These are phyloP conservation scores for Paramecium pentaurelia DNA, from an alignment of 73 alveolate species.

Conservation along the genomic window DNA sequence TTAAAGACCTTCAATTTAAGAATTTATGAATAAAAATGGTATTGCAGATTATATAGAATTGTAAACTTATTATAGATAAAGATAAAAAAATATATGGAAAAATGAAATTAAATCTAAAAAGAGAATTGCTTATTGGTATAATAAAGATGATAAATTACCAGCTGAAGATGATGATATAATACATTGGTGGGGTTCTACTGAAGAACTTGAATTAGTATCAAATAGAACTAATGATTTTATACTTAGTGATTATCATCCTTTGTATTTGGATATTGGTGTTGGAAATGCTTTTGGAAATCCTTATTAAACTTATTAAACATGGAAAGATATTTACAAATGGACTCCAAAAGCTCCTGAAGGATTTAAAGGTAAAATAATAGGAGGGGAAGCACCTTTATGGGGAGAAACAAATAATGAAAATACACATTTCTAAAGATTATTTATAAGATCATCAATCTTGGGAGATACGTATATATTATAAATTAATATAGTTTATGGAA, in stretches of 20 bases:
- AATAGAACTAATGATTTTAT: conserved; percentile 37
- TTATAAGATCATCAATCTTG: conserved; percentile 29
- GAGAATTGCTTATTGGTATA: conserved; percentile 56
- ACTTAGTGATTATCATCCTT: conserved; percentile 26
- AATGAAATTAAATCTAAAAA: background rate
- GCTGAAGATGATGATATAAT: conserved; percentile 59
- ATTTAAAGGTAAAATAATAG: conserved; percentile 45
- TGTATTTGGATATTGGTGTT: conserved; percentile 49
- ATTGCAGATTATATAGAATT: conserved; percentile 44
- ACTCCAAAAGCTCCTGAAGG: conserved; percentile 35
- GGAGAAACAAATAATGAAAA: conserved; percentile 57
- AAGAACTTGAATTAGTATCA: background rate
- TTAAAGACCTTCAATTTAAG: conserved; percentile 46
- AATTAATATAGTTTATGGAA: conserved; percentile 48
- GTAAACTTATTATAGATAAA: conserved; percentile 47
- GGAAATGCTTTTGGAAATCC: conserved; percentile 55
- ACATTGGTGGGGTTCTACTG: conserved; percentile 62
- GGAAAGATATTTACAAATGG: conserved; percentile 54
- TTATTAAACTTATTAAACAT: conserved; percentile 8
- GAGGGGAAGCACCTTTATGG: conserved; percentile 57
- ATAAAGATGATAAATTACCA: conserved; percentile 44
- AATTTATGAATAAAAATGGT: conserved; percentile 43
- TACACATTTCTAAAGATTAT: conserved; percentile 40
- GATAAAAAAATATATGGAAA: conserved; percentile 49
- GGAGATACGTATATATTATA: conserved; percentile 5